Percentiles rank a stretch among this genome's conserved stretches.
phyloP scores from a whole-genome alignment of 345 rosid genomes.

The Eucalyptus globulus region DNA sequence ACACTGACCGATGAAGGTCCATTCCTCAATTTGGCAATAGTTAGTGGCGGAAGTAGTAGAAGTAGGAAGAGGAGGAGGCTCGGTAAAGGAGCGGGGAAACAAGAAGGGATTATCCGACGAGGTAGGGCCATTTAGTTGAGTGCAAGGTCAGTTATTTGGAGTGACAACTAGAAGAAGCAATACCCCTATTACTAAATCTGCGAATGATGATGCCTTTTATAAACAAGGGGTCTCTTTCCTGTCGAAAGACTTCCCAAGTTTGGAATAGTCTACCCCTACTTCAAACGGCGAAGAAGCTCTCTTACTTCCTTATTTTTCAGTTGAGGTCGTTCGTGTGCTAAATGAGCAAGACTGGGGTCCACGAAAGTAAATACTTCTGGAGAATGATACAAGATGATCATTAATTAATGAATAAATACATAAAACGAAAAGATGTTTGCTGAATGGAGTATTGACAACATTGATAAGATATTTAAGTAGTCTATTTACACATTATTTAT shows the following conservation, averaged over 20 bases:
- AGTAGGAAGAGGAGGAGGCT: neutral
- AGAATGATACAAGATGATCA: too few species aligned
- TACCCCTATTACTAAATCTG: accelerated
- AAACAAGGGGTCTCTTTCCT: neutral
- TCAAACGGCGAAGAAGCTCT: neutral
- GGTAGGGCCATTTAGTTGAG: accelerated
- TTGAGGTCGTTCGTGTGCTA: too few species aligned
- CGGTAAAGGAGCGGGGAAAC: neutral
- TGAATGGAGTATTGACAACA: neutral
- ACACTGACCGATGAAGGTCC: neutral
- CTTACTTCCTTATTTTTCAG: neutral
- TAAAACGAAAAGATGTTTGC: neutral
- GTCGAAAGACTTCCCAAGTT: accelerated
- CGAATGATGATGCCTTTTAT: neutral
- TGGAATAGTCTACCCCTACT: accelerated
- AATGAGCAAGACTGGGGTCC: too few species aligned
- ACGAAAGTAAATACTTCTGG: too few species aligned
- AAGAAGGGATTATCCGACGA: neutral
- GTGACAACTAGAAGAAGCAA: neutral
- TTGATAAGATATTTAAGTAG: neutral
- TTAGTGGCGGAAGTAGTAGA: neutral
- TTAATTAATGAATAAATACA: too few species aligned
- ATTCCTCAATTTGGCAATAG: neutral
- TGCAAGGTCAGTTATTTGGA: neutral
- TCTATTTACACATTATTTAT: neutral